These are phyloP conservation scores for Stagonosporopsis cucurbitacearum DNA, from an alignment of 2,329 filamentous ascomycete genomes.

Conservation along the genomic window DNA sequence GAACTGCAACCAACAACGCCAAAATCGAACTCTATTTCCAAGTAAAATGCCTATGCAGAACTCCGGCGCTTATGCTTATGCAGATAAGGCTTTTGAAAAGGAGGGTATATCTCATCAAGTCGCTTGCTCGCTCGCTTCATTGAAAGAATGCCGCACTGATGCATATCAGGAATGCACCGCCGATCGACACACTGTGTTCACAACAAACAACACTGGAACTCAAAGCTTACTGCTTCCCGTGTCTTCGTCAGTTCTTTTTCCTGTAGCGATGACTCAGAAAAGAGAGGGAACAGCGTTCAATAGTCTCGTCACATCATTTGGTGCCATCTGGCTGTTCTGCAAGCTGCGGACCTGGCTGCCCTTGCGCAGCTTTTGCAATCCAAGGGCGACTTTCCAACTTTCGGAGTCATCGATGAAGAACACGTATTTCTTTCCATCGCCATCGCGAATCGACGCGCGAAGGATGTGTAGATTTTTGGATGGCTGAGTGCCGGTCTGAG, in stretches of 20 bases:
- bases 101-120: constrained; percentile 21
- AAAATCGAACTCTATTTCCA: background rate
- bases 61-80: constrained; percentile 22
- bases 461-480: constrained; percentile 60
- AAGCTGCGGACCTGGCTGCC: constrained; percentile 63
- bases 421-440: constrained; percentile 66
- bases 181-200: background rate
- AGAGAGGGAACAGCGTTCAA: constrained; percentile 43
- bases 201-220: background rate
- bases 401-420: constrained; percentile 66
- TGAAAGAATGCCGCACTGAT: constrained; percentile 1
- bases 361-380: constrained; percentile 62
- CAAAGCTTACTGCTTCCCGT: background rate
- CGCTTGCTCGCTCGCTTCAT: constrained; percentile 8
- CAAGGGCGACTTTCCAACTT: constrained; percentile 68
- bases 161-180: constrained; percentile 7
- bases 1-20: constrained; percentile 1
- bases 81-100: constrained; percentile 15
- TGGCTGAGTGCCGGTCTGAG: constrained; percentile 52
- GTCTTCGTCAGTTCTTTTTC: background rate
- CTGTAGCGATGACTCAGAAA: constrained; percentile 2
- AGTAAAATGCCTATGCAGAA: constrained; percentile 14
- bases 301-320: constrained; percentile 50
- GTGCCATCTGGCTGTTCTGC: constrained; percentile 60
- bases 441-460: constrained; percentile 64